Conservation (phyloP, 2,329 filamentous ascomycete genomes). For the Moelleriella libera region DNA sequence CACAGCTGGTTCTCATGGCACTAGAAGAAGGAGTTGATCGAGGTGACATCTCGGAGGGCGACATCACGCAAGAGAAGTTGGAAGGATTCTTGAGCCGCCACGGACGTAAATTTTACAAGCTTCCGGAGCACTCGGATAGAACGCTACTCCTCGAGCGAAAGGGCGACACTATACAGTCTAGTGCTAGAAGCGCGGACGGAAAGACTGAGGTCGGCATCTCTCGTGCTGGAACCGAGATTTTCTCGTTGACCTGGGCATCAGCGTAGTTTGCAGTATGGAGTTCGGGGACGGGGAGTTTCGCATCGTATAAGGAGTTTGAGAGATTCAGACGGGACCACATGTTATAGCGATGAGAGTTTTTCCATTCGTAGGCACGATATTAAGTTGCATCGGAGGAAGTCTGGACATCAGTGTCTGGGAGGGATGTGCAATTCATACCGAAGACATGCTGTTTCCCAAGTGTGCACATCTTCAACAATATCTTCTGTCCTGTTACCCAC, state of each 20-base stretch:
- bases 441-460: too few species aligned
- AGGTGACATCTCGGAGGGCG: slow-evolving; percentile 32
- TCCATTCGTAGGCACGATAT: too few species aligned
- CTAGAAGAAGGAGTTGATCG: slow-evolving; percentile 47
- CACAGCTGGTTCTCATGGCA: slow-evolving; percentile 46
- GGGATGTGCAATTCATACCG: too few species aligned
- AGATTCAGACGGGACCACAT: too few species aligned
- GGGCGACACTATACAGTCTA: slow-evolving; percentile 23
- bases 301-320: too few species aligned
- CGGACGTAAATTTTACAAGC: slow-evolving; percentile 39
- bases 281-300: too few species aligned
- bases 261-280: neutral
- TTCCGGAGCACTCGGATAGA: slow-evolving; percentile 13
- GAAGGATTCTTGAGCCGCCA: slow-evolving; percentile 38
- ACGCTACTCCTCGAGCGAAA: slow-evolving; percentile 25
- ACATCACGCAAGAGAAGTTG: slow-evolving; percentile 40
- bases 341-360: too few species aligned
- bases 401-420: too few species aligned
- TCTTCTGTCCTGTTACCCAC: too few species aligned
- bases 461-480: too few species aligned
- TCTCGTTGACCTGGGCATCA: slow-evolving; percentile 22
- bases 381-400: too few species aligned
- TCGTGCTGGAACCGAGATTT: slow-evolving; percentile 24
- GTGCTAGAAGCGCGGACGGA: slow-evolving; percentile 22
- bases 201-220: slow-evolving; percentile 29